A percentile compares a stretch with the other conserved stretches of the same genome.
These are phyloP conservation scores for Penicillium psychrofluorescens DNA, from an alignment of 495 filamentous ascomycete genomes.

Conservation along the genomic window DNA sequence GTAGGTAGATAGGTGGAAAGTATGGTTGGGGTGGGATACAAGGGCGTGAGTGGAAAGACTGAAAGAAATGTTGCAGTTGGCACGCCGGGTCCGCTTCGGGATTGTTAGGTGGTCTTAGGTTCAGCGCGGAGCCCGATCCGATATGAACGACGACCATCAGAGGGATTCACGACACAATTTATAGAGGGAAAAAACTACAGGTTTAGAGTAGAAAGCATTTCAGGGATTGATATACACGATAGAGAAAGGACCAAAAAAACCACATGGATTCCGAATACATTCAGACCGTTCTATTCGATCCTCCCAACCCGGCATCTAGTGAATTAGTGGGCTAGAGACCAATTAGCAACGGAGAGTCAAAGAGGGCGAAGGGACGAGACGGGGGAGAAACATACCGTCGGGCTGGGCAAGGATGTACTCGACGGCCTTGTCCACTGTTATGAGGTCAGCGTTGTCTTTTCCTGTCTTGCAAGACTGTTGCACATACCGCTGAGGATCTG, in stretches of 20 bases:
- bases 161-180: not conserved
- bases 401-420: constrained; percentile 93
- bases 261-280: constrained; percentile 27
- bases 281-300: constrained; percentile 25
- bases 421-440: constrained; percentile 85
- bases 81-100: no score
- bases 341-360: not conserved
- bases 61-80: no score
- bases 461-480: not conserved
- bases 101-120: no score
- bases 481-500: constrained; percentile 92
- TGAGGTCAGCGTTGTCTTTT: no score
- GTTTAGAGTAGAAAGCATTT: constrained; percentile 26
- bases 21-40: not conserved
- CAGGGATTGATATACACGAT: constrained; percentile 42
- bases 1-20: no score
- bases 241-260: constrained; percentile 33
- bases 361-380: not conserved
- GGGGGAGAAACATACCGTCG: constrained; percentile 50
- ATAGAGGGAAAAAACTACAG: constrained; percentile 8
- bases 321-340: constrained; percentile 34
- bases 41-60: not conserved
- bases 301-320: constrained; percentile 17
- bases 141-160: no score
- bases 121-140: no score